A percentile compares a stretch with the other conserved stretches of the same genome.
Evolutionary conservation across 1,139 yeast species (phyloP).

Genomic region (Geotrichum phurueaensis): DNA sequence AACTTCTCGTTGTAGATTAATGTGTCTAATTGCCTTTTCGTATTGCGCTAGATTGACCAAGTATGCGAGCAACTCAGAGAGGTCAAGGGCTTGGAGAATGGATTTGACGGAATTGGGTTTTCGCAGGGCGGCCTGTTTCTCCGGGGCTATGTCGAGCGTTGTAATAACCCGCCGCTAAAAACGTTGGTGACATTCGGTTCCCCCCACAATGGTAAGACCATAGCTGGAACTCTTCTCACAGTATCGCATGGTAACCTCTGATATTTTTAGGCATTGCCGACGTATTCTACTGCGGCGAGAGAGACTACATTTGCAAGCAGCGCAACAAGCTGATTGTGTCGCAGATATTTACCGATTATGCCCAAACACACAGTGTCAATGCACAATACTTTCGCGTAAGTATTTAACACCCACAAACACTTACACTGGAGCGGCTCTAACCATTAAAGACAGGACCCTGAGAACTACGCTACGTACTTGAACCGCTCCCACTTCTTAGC

Average conservation of each 20-base stretch:
- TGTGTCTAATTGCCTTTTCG: not conserved
- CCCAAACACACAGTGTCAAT: constrained; percentile 56
- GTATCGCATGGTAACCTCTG: constrained; percentile 5
- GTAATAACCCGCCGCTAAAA: constrained; percentile 45
- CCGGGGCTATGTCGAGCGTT: constrained; percentile 57
- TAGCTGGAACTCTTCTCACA: not conserved
- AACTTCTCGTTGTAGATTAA: not conserved
- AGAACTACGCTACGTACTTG: constrained; percentile 44
- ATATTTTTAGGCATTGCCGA: constrained; percentile 43
- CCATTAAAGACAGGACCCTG: constrained; percentile 27
- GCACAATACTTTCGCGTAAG: constrained; percentile 65
- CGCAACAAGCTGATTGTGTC: constrained; percentile 50
- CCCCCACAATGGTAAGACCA: constrained; percentile 59
- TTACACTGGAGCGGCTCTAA: not conserved
- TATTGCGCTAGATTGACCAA: constrained; percentile 20
- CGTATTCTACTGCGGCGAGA: constrained; percentile 52
- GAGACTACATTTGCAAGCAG: constrained; percentile 57
- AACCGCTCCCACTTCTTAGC: constrained; percentile 53
- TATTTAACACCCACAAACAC: not conserved
- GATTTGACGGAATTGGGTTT: constrained; percentile 72
- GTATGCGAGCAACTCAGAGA: constrained; percentile 42
- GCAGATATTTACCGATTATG: constrained; percentile 55
- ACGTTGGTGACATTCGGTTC: constrained; percentile 70
- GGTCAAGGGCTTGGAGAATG: constrained; percentile 43
- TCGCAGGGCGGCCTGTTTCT: constrained; percentile 79